A percentile compares a stretch with the other conserved stretches of the same genome.
Conservation (phyloP, 1,284 basidiomycete genomes). For the Trichosporon coremiiforme region DNA sequence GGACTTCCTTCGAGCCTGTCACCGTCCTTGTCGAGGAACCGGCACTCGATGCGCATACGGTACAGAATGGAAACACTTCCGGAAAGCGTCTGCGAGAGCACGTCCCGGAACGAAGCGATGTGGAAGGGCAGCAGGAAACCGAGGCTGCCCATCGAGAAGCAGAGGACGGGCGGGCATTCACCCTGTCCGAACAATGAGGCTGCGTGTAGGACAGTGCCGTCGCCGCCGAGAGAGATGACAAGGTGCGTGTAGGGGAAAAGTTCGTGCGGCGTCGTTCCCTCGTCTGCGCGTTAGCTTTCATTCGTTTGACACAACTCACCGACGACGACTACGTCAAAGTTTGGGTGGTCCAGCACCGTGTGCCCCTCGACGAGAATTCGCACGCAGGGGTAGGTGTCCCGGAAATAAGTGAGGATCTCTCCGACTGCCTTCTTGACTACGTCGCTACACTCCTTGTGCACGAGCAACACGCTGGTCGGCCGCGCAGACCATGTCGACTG, state of each 20-base stretch:
- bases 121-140: conserved; percentile 93
- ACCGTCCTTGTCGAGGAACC: conserved; percentile 67
- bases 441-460: conserved; percentile 59
- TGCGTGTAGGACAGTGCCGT: conserved; percentile 92
- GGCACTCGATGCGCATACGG: conserved; percentile 82
- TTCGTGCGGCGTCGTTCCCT: conserved; percentile 29
- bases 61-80: conserved; percentile 65
- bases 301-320: conserved; percentile 11
- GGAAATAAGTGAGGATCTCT: conserved; percentile 51
- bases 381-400: conserved; percentile 35
- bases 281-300: not conserved
- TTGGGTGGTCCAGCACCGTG: conserved; percentile 40
- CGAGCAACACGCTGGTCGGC: conserved; percentile 57
- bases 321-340: conserved; percentile 39
- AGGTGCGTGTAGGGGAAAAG: conserved; percentile 64
- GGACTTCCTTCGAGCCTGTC: conserved; percentile 58
- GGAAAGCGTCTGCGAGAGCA: conserved; percentile 68
- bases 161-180: conserved; percentile 91
- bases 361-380: conserved; percentile 46
- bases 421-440: conserved; percentile 54
- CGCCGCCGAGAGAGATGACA: conserved; percentile 88
- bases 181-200: conserved; percentile 83
- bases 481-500: conserved; percentile 21
- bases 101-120: conserved; percentile 62
- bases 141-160: conserved; percentile 93